These are phyloP conservation scores for Saturnispora serradocipensis DNA, from an alignment of 805 yeast genomes.

Conservation along the genomic window DNA sequence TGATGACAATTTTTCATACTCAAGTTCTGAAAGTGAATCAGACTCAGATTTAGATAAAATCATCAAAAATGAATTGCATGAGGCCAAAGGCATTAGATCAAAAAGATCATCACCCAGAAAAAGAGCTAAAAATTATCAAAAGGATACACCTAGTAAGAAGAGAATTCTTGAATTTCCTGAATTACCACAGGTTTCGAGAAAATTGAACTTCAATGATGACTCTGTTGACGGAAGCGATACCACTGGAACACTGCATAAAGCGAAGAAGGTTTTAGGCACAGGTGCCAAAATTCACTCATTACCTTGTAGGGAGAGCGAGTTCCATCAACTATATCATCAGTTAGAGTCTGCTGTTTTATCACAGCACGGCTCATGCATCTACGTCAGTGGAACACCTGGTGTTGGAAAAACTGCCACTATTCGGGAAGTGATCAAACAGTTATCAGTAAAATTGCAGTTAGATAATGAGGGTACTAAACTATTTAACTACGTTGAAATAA, in stretches of 20 bases:
- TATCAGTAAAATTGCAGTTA: conserved; percentile 29
- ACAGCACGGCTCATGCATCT: conserved; percentile 72
- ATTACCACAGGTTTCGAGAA: conserved; percentile 11
- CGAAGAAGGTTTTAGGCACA: conserved; percentile 33
- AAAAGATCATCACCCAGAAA: not conserved
- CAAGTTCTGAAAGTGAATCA: conserved; percentile 7
- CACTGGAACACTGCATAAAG: conserved; percentile 25
- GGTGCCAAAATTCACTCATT: conserved; percentile 38
- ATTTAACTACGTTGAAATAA: conserved; percentile 77
- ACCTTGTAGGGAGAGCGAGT: conserved; percentile 85
- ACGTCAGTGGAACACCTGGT: conserved; percentile 96
- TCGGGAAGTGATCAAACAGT: conserved; percentile 69
- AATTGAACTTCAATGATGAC: conserved; percentile 6
- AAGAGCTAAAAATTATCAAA: not conserved
- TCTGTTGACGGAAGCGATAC: conserved; percentile 12
- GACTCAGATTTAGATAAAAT: conserved; percentile 7
- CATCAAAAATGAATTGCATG: conserved; percentile 1
- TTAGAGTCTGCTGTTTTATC: conserved; percentile 64
- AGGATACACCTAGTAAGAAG: not conserved
- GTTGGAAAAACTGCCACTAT: conserved; percentile 95
- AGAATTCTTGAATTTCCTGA: conserved; percentile 1
- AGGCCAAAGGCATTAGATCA: not conserved
- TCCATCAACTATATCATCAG: conserved; percentile 54
- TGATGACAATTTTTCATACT: conserved; percentile 12
- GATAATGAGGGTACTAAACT: conserved; percentile 17